Base-by-base conservation (phyloP, 345 rosid genomes). In the Rubroshorea leprosula region DNA sequence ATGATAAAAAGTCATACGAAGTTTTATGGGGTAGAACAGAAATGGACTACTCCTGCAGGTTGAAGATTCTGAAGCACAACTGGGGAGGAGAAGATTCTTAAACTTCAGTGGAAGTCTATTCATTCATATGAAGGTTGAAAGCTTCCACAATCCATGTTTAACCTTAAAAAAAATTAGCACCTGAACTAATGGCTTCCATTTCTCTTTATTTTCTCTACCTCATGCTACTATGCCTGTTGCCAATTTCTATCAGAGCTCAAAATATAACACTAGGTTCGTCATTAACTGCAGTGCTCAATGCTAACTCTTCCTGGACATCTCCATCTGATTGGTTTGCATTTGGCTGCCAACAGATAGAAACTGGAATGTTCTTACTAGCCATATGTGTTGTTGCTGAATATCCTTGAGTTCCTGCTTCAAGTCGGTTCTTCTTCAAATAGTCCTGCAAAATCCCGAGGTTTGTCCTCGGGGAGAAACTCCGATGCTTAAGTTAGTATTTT, bases 261-360 rank as follows among this genome's bases (percentile, higher is more conserved):
- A 76, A 68, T 51, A 50, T 49, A 46, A 19, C 69, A 23, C 24
- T 49, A 51, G 81, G 76, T 11, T 51, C 65, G 51, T 64, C 64
- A 17, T 62, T 80, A 25, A 51, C 51, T 35, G 41, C 41, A 13
- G 79, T 79, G 27, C 29, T 23, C 6, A 35, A 53, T 19, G 51
- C 11, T 5, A 41, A 27, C 63, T 38, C 72, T 15, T 23, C 22
- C 6, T 72, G 85, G 89, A 2, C 38, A 39, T 83, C 83, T 0
- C 73, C 74, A 4, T 78, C 85, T 0, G 77, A 77, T 8, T 81
- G 80, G 9, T 78, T 80, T 14, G 76, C 85, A 5, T 76, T 83
- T 2, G 85, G 89, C 17, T 80, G 80, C 59, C 73, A 26, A 17
- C 38, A 63, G 23, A 52, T 76, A 0, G 63, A 20, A 2, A 50